Base-by-base conservation (phyloP, 495 filamentous ascomycete species). In the Penicillium bovifimosum region DNA sequence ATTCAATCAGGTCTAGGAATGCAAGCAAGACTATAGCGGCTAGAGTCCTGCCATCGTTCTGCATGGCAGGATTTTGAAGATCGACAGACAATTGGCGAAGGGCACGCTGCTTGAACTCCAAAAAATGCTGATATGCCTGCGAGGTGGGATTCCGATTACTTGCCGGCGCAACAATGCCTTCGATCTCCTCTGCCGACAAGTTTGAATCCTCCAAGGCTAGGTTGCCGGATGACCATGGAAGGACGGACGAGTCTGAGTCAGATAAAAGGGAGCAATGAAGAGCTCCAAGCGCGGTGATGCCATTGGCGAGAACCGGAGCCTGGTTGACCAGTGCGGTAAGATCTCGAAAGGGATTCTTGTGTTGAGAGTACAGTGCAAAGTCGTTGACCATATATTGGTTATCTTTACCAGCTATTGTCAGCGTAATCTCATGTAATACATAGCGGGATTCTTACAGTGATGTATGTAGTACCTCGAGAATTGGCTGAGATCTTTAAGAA, bases 1-100 rank as follows among this genome's bases (percentile, higher is more conserved):
- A 76, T 49, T 76, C 74, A 33, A 75, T 63, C 3, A 72, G 55
- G 58, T 76, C 72, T 47, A 76, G 53, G 9, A 76, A 61, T 7
- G 72, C 71, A 28, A 76, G 66, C 13, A 74, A 58, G 35, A 76
- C 65, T 28, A 74, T 73, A 0, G 70, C 66, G 13, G 72, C 72
- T 27, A 73, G 24, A 3, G 71, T 75, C 43, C 70, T 56, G 27
- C 71, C 68, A 20, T 75, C 74, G 18, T 65, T 72, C n/a, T 66
- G 67, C 52, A 60, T 55, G n/a, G 55, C 45, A 0, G 69, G 72
- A 36, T 69, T 71, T 2, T 40, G 27, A 6, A 76, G 55, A 27
- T 75, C 72, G 36, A 51, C 59, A 9, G 71, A 73, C 40, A 76
- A 48, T 35, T 74, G 72, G 27, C 59, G 61, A 4, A 76, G 63